A percentile compares a stretch with the other conserved stretches of the same genome.
phyloP scores from a whole-genome alignment of 306 rosid species.

The Lithocarpus polystachyus region DNA sequence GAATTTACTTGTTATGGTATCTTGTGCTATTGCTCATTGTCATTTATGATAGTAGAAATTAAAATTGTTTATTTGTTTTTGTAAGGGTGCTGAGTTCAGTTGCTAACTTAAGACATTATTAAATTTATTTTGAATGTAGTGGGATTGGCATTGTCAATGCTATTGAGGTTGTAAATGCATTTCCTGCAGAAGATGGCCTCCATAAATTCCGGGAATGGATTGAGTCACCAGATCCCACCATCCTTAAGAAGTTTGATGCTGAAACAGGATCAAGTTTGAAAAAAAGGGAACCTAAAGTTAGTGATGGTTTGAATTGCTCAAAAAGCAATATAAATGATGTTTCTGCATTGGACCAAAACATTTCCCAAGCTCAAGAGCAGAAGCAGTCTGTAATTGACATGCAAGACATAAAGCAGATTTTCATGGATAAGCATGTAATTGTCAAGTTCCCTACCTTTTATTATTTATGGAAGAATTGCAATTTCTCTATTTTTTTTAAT shows the following conservation, averaged over 20 bases:
- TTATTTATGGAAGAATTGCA: slow-evolving; percentile 13
- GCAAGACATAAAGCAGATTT: slow-evolving; percentile 47
- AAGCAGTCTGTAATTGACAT: slow-evolving; percentile 34
- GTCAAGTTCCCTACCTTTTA: slow-evolving; percentile 17
- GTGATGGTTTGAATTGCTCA: slow-evolving; percentile 23
- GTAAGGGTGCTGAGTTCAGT: slow-evolving; percentile 5
- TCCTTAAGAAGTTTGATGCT: slow-evolving; percentile 58
- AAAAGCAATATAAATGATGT: slow-evolving; percentile 28
- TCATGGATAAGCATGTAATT: slow-evolving; percentile 76
- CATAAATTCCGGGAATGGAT: slow-evolving; percentile 79
- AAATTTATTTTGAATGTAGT: slow-evolving; percentile 41
- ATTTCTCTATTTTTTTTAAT: slow-evolving; percentile 10
- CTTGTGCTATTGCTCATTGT: background rate
- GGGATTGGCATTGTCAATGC: slow-evolving; percentile 99
- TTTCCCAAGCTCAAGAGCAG: slow-evolving; percentile 34
- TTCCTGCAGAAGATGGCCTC: slow-evolving; percentile 90
- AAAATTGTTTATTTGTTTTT: slow-evolving; percentile 10
- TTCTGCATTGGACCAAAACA: slow-evolving; percentile 39
- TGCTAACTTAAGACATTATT: slow-evolving; percentile 22
- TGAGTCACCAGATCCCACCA: slow-evolving; percentile 96
- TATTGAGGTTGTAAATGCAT: slow-evolving; percentile 86
- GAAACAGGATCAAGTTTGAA: slow-evolving; percentile 39
- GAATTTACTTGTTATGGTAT: background rate
- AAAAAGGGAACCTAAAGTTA: slow-evolving; percentile 52
- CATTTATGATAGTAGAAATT: background rate